Percentiles rank a stretch among this genome's conserved stretches.
phyloP scores from a whole-genome alignment of 768 basidiomycete species.

The Termitomyces sp. region DNA sequence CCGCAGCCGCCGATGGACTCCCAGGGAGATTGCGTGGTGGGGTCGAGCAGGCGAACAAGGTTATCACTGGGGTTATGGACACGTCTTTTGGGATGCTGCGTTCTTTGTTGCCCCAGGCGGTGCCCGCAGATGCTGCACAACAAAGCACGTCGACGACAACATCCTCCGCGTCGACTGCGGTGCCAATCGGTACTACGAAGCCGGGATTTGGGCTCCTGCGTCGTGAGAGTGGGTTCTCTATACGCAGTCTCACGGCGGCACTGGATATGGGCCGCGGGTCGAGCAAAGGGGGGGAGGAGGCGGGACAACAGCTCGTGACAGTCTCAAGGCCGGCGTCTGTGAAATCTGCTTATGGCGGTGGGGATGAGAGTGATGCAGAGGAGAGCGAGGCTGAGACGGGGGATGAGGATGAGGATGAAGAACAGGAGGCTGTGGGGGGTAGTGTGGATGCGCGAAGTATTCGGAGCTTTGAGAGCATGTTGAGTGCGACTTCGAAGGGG shows the following conservation, averaged over 20 bases:
- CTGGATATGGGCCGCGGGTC: constrained; percentile 49
- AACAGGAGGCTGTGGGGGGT: constrained; percentile 28
- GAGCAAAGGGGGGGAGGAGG: constrained; percentile 29
- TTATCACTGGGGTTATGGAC: constrained; percentile 86
- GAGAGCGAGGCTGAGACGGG: constrained; percentile 29
- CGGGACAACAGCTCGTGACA: constrained; percentile 43
- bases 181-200: constrained; percentile 32
- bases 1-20: constrained; percentile 40
- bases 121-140: constrained; percentile 15
- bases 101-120: constrained; percentile 59
- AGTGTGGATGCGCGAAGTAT: constrained; percentile 74
- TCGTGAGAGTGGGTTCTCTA: constrained; percentile 78
- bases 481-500: constrained; percentile 43
- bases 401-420: constrained; percentile 38
- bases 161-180: background rate
- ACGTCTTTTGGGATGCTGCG: constrained; percentile 86
- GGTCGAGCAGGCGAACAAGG: constrained; percentile 80
- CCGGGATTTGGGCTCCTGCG: constrained; percentile 67
- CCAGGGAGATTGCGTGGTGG: constrained; percentile 60
- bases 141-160: background rate
- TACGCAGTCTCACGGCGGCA: constrained; percentile 66
- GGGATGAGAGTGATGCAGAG: constrained; percentile 30
- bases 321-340: constrained; percentile 41
- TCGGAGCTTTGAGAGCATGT: constrained; percentile 84
- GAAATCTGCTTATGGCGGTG: constrained; percentile 26